phyloP scores from a whole-genome alignment of 1,139 yeast genomes.

The Geotrichum klebahnii region DNA sequence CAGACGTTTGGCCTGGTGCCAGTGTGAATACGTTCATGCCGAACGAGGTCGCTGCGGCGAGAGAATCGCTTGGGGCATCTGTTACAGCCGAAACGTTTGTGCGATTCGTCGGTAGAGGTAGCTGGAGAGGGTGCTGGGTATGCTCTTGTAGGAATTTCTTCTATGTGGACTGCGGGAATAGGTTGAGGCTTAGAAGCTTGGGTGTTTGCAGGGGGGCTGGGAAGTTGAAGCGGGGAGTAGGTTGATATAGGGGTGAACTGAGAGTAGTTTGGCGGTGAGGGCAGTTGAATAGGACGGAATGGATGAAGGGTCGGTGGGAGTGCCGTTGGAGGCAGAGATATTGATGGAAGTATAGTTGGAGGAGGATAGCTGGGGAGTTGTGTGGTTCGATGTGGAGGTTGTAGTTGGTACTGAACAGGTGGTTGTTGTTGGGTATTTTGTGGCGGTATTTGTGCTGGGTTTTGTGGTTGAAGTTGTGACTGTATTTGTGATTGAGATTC shows the following conservation, averaged over 20 bases:
- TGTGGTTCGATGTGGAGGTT: too few species aligned
- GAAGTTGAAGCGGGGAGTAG: neutral
- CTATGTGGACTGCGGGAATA: too few species aligned
- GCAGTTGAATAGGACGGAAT: conserved; percentile 8
- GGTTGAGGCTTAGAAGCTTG: too few species aligned
- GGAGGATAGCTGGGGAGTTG: neutral
- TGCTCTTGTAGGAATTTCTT: too few species aligned
- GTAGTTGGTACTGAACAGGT: conserved; percentile 32
- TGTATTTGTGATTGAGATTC: too few species aligned
- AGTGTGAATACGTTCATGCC: conserved; percentile 77
- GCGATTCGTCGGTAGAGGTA: too few species aligned
- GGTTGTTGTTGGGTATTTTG: conserved; percentile 52
- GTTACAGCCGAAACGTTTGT: conserved; percentile 29
- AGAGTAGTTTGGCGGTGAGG: conserved; percentile 10
- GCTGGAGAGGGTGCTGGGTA: too few species aligned
- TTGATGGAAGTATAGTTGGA: neutral
- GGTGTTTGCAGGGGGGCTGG: conserved; percentile 1
- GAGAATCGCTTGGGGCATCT: conserved; percentile 45
- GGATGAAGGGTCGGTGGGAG: conserved; percentile 1
- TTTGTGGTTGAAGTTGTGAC: neutral
- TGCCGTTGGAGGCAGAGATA: neutral
- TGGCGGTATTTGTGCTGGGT: neutral
- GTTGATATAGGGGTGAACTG: neutral
- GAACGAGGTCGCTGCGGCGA: conserved; percentile 60
- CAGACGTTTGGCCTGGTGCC: conserved; percentile 57